Conservation (phyloP, 352 stramenopile species). For the Pythium insidiosum region DNA sequence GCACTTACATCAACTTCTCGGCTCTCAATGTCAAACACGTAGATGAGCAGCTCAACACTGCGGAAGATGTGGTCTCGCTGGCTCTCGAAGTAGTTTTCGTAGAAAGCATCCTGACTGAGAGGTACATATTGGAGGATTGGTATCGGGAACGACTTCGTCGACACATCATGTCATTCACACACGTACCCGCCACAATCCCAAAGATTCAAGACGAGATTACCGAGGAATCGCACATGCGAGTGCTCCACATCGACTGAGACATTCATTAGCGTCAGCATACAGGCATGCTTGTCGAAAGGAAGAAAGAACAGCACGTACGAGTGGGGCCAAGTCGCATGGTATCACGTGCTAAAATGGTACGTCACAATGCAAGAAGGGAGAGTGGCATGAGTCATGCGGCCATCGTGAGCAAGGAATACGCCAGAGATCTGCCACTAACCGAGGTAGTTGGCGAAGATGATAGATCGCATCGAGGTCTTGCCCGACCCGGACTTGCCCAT, state of each 20-base stretch:
- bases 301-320: conserved; percentile 42
- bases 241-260: conserved; percentile 90
- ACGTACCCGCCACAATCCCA: conserved; percentile 97
- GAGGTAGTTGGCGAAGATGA: conserved; percentile 99
- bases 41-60: conserved; percentile 97
- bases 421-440: too few species aligned
- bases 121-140: too few species aligned
- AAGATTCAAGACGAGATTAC: conserved; percentile 98
- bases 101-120: conserved; percentile 97
- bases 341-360: conserved; percentile 76
- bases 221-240: conserved; percentile 93
- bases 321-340: conserved; percentile 97
- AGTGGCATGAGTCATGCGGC: background rate
- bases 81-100: conserved; percentile 98
- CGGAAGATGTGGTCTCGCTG: conserved; percentile 99
- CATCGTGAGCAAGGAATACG: conserved; percentile 11
- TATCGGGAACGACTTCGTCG: too few species aligned
- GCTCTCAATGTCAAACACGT: conserved; percentile 99
- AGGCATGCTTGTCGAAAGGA: too few species aligned
- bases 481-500: conserved; percentile 95
- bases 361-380: too few species aligned
- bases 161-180: conserved; percentile 1
- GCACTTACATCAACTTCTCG: conserved; percentile 56
- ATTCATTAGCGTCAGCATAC: too few species aligned
- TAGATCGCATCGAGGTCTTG: conserved; percentile 99